phyloP scores from a whole-genome alignment of 371 early-diverging fungal genomes.

The Entomophthora muscae region DNA sequence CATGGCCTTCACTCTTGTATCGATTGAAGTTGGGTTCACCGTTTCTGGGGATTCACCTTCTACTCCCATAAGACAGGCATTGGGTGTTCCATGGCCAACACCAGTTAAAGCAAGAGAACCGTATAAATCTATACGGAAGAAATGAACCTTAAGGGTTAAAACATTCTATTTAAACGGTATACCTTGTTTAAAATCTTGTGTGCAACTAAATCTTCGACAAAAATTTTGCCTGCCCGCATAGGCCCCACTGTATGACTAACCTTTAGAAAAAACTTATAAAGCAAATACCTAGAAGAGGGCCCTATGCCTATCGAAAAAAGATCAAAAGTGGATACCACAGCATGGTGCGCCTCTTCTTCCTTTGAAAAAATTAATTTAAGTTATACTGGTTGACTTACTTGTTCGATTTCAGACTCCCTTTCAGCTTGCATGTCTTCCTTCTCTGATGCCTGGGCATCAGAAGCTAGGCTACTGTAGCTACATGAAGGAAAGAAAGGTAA shows the following conservation, averaged over 20 bases:
- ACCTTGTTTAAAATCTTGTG: constrained; percentile 48
- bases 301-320: constrained; percentile 90
- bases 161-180: constrained; percentile 4
- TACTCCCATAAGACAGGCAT: constrained; percentile 74
- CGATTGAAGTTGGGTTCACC: constrained; percentile 67
- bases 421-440: not conserved
- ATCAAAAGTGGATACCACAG: constrained; percentile 88
- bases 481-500: not conserved
- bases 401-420: not conserved
- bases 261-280: not conserved
- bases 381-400: not conserved
- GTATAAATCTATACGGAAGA: constrained; percentile 73
- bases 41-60: constrained; percentile 87
- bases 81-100: constrained; percentile 85
- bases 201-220: constrained; percentile 62
- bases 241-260: constrained; percentile 81
- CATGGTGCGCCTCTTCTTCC: constrained; percentile 29
- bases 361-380: not conserved
- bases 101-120: constrained; percentile 90
- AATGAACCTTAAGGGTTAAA: constrained; percentile 21
- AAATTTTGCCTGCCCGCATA: constrained; percentile 90
- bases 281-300: constrained; percentile 55
- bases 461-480: not conserved
- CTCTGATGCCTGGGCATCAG: not conserved
- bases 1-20: constrained; percentile 53